Conservation (phyloP, 75 land plant species). For the Isoetes taiwanensis region DNA sequence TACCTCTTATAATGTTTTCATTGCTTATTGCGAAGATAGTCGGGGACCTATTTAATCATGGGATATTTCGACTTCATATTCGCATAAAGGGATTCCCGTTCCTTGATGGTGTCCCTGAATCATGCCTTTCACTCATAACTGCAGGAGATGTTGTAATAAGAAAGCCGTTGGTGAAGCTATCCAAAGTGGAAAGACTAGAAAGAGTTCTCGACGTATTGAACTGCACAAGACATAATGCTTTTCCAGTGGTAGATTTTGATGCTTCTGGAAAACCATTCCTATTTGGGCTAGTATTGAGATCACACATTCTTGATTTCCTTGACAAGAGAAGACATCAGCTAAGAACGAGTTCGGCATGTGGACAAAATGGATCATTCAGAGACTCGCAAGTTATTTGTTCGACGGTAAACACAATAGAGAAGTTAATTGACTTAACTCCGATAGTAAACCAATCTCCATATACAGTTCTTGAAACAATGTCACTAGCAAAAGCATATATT, state of each 20-base stretch:
- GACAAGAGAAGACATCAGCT: too few relatives aligned
- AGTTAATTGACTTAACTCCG: slow-evolving; percentile 39
- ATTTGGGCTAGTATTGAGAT: slow-evolving; percentile 23
- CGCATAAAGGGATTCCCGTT: slow-evolving; percentile 37
- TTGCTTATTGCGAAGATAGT: slow-evolving; percentile 40
- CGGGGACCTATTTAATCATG: slow-evolving; percentile 27
- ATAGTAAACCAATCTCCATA: slow-evolving; percentile 36
- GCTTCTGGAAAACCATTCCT: slow-evolving; percentile 18
- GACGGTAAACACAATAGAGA: too few relatives aligned
- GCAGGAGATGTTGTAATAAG: slow-evolving; percentile 29
- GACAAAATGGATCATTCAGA: too few relatives aligned
- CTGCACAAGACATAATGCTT: slow-evolving; percentile 26
- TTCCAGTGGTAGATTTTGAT: slow-evolving; percentile 34
- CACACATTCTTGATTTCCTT: too few relatives aligned
- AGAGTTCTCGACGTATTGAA: slow-evolving; percentile 25
- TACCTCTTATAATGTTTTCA: slow-evolving; percentile 40
- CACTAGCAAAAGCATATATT: slow-evolving; percentile 46
- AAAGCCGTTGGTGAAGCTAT: slow-evolving; percentile 15
- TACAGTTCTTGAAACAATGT: slow-evolving; percentile 44
- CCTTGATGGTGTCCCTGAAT: slow-evolving; percentile 33
- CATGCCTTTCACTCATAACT: slow-evolving; percentile 32
- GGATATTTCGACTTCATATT: slow-evolving; percentile 28
- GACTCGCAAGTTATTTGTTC: too few relatives aligned
- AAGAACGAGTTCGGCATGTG: too few relatives aligned
- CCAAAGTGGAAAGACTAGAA: slow-evolving; percentile 34